Evolutionary conservation across 306 rosid genomes (phyloP).

Genomic region (Astragalus glycyphyllos): DNA sequence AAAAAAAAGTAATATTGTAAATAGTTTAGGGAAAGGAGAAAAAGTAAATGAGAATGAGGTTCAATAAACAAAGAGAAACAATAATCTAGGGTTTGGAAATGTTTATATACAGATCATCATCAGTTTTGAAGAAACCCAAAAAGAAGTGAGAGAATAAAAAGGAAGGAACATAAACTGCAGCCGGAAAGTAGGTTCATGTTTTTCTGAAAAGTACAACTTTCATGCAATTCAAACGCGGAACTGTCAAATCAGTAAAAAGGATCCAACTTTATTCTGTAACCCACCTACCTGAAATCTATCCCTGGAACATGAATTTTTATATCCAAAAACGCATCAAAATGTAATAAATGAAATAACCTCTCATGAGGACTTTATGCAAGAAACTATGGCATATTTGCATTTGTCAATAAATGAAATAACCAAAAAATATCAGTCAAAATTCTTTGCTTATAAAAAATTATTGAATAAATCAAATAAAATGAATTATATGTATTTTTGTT

Average conservation of each 20-base stretch:
- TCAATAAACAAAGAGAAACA: background rate
- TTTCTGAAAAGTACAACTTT: constrained; percentile 59
- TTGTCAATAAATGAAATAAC: too few relatives aligned
- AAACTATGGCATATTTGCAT: too few relatives aligned
- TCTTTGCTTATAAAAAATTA: too few relatives aligned
- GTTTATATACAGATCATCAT: background rate
- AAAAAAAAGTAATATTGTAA: too few relatives aligned
- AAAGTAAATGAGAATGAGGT: background rate
- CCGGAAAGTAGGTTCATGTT: constrained; percentile 56
- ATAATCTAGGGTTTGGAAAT: constrained; percentile 47
- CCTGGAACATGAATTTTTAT: constrained; percentile 30
- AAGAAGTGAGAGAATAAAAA: constrained; percentile 40
- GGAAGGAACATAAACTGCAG: constrained; percentile 51
- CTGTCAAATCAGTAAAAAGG: constrained; percentile 67
- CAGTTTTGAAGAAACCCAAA: constrained; percentile 24
- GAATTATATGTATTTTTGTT: too few relatives aligned
- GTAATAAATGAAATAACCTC: too few relatives aligned
- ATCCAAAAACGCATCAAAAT: background rate
- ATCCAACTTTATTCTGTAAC: constrained; percentile 41
- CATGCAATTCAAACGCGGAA: constrained; percentile 49
- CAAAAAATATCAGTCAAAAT: too few relatives aligned
- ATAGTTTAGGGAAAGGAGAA: background rate
- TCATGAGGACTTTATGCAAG: too few relatives aligned
- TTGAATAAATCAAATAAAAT: too few relatives aligned
- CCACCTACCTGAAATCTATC: constrained; percentile 36